Conservation (phyloP, 495 filamentous ascomycete species). For the Penicillium ucsense region DNA sequence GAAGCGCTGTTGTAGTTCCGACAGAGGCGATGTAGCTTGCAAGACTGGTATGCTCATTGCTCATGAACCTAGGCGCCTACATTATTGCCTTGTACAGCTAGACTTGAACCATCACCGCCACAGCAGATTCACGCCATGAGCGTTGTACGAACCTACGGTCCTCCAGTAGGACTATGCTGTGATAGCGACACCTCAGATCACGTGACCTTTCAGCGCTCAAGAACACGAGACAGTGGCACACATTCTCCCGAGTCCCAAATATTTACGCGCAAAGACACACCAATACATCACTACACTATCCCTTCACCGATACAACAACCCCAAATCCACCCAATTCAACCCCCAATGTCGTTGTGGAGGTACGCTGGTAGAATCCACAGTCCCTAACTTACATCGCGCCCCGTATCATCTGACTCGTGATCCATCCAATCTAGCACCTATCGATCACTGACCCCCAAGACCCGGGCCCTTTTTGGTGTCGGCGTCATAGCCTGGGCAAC, state of each 20-base stretch:
- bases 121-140: too few species aligned
- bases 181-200: too few species aligned
- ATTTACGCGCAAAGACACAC: not conserved
- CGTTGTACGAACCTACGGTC: too few species aligned
- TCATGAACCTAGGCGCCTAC: too few species aligned
- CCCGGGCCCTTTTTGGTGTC: slow-evolving; percentile 52
- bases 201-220: too few species aligned
- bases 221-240: too few species aligned
- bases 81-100: too few species aligned
- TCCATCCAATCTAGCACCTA: slow-evolving; percentile 40
- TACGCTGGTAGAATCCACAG: slow-evolving; percentile 4
- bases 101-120: too few species aligned
- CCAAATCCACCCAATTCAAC: not conserved
- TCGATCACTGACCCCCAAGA: slow-evolving; percentile 47
- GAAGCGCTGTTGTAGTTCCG: too few species aligned
- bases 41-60: too few species aligned
- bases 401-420: slow-evolving; percentile 7
- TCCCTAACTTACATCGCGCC: not conserved
- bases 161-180: not conserved
- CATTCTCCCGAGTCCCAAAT: not conserved
- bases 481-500: slow-evolving; percentile 56
- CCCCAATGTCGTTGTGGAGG: slow-evolving; percentile 33
- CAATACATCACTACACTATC: not conserved
- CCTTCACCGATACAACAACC: not conserved
- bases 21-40: too few species aligned